Evolutionary conservation across 2,329 filamentous ascomycete species (phyloP), one percentile per base, ranked within the genome.

Genomic region (Rhynchosporium graminicola): DNA sequence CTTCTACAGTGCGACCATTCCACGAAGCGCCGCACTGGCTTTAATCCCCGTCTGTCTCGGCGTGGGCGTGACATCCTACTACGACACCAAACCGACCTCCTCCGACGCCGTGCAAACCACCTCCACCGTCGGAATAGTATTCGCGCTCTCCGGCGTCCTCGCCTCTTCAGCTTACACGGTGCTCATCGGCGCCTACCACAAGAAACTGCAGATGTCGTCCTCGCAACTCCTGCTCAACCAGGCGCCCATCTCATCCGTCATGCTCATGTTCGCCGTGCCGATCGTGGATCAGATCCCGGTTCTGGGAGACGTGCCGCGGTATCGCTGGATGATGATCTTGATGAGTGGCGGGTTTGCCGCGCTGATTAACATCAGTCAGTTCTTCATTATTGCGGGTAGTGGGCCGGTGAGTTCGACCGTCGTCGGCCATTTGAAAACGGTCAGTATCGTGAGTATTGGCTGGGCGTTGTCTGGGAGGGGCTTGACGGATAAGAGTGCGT

Each of bases 81-180:
- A 78, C 63, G 79, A 80, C 63, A 77, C 77, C 26, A 72, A 72
- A 62, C 65, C 67, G 61, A 48, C 65, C 29, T 45, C 69, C 28
- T 76, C 80, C 57, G 71, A 74, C 29, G 77, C 74, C 31, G 74
- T 81, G 69, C 81, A 81, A 72, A 81, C 80, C 0, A 87, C 85
- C 1, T 79, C 79, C 3, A 74, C 77, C 0, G 72, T 86, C 33
- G 85, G 87, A n/a, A 80, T 88, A 1, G 65, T 84, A 26, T 88
- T 88, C 69, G 85, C 86, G 26, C 81, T 89, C 52, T 70, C 75
- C 2, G 86, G 86, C 51, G 84, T 89, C 8, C 78, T 85, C 47
- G 84, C 85, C 3, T 66, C 63, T 10, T 67, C 67, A 0, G 68
- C 57, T 3, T 71, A 71, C 57, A 70, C 68, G 0, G 69, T 71